Base-by-base conservation (phyloP, 75 land plant genomes). In the Pinus albicaulis region DNA sequence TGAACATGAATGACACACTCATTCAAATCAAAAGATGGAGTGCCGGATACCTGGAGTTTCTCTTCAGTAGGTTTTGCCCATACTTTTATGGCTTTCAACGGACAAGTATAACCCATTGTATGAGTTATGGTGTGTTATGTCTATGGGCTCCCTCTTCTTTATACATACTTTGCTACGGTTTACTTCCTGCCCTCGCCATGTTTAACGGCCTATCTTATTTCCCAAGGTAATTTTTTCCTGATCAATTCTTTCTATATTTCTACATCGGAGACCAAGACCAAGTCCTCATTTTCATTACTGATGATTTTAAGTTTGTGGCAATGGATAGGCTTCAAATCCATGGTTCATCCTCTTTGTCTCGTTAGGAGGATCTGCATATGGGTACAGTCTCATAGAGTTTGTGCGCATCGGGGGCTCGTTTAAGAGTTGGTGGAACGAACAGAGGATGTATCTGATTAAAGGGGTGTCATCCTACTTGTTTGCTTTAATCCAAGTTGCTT, bases 1-100 rank as follows among this genome's bases (percentile, higher is more conserved):
- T 31, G 31, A 31, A 31, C 31, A 31, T 31, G 31, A 31, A 31
- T 31, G 31, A 31, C 31, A 31, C 31, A 31, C 31, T 84, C 14
- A 79, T 31, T 57, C 89, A 87, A 38, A 31, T 16, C 55, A 79
- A 81, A 59, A 71, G 89, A 71, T 87, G 89, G 89, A 3, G 36
- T 26, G 56, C 82, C 0, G 89, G 89, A 22, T 75, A 62, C 3
- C 55, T 81, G 3, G 80, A 87, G 57, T 79, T 87, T 10, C 14
- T 31, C 44, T 72, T 81, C 22, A 76, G 80, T 58, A 81, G 71
- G 74, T 81, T 71, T 70, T 44, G 73, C 52, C 79, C 89, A 0
- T 2, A 81, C 6, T 73, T 75, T 0, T 81, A 59, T 58, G 89
- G 83, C 3, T 55, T 28, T 28, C 14, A 24, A 8, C 3, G 34